Conservation (phyloP, 441 rosid genomes). For the Erysimum cheiri region DNA sequence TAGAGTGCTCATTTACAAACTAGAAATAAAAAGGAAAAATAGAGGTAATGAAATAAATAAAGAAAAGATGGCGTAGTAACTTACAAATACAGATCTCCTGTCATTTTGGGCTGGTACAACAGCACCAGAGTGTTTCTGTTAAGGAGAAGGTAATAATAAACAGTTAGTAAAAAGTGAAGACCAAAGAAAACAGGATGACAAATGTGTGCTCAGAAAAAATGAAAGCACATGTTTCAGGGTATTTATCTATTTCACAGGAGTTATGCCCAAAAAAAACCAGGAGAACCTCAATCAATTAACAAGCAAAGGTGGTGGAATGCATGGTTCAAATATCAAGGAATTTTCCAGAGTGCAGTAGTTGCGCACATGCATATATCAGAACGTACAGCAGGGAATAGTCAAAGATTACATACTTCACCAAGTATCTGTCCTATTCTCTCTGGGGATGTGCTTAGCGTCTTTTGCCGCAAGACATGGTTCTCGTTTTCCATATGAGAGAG, state of each 20-base stretch:
- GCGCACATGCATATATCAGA: slow-evolving; percentile 24
- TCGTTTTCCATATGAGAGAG: slow-evolving; percentile 82
- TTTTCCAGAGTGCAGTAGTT: slow-evolving; percentile 24
- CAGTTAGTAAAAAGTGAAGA: slow-evolving; percentile 18
- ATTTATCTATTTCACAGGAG: slow-evolving; percentile 12
- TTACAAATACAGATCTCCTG: slow-evolving; percentile 74
- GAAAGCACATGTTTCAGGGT: slow-evolving; percentile 3
- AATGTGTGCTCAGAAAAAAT: not conserved
- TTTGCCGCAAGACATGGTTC: slow-evolving; percentile 87
- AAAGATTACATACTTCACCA: slow-evolving; percentile 70
- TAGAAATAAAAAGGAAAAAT: slow-evolving; percentile 9
- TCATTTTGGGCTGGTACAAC: slow-evolving; percentile 57
- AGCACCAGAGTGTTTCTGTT: slow-evolving; percentile 71
- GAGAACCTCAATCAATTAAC: slow-evolving; percentile 7
- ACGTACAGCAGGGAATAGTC: slow-evolving; percentile 29
- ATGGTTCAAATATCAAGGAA: slow-evolving; percentile 23
- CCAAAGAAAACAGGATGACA: slow-evolving; percentile 15
- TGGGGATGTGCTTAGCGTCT: slow-evolving; percentile 66
- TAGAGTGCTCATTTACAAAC: slow-evolving; percentile 16
- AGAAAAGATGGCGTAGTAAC: slow-evolving; percentile 39
- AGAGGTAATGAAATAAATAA: slow-evolving; percentile 15
- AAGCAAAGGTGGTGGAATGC: slow-evolving; percentile 15
- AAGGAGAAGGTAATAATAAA: slow-evolving; percentile 27
- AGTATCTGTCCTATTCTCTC: slow-evolving; percentile 60
- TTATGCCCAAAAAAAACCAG: slow-evolving; percentile 7